Conservation (phyloP, 495 filamentous ascomycete genomes). For the Tuber magnatum region DNA sequence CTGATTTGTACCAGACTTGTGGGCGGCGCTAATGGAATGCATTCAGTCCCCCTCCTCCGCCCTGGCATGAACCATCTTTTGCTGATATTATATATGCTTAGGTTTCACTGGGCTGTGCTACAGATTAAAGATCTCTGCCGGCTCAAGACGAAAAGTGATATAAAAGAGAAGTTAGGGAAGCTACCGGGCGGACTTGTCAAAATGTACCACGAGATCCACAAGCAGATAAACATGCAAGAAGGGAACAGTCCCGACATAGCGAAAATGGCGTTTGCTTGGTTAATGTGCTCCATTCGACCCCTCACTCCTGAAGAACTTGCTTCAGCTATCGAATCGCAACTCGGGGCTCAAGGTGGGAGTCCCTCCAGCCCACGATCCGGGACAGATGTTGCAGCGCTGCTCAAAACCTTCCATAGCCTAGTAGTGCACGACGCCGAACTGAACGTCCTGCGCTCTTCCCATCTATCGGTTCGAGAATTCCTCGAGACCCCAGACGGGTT, state of each 20-base stretch:
- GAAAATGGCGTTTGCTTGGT: slow-evolving; percentile 14
- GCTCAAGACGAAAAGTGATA: neutral
- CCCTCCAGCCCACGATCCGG: neutral
- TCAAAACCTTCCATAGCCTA: slow-evolving; percentile 14
- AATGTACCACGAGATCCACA: slow-evolving; percentile 13
- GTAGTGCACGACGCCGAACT: neutral
- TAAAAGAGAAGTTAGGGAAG: slow-evolving; percentile 10
- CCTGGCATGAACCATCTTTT: neutral
- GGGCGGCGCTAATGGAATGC: slow-evolving; percentile 19
- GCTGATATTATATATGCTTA: slow-evolving; percentile 7
- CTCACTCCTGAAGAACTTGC: neutral
- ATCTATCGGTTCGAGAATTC: slow-evolving; percentile 20
- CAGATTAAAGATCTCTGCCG: slow-evolving; percentile 21
- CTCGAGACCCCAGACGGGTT: neutral
- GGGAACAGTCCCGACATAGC: neutral
- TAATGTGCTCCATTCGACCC: slow-evolving; percentile 11
- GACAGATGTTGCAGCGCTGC: neutral
- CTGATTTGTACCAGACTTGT: slow-evolving; percentile 11
- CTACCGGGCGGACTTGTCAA: neutral
- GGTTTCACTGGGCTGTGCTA: slow-evolving; percentile 24
- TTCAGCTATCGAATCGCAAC: neutral
- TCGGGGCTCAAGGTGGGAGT: neutral
- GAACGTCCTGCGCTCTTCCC: slow-evolving; percentile 9
- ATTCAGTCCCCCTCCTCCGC: neutral
- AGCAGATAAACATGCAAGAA: slow-evolving; percentile 4